Base-by-base conservation (phyloP, 176 grass and related monocot genomes). In the Tillandsia fasciculata region DNA sequence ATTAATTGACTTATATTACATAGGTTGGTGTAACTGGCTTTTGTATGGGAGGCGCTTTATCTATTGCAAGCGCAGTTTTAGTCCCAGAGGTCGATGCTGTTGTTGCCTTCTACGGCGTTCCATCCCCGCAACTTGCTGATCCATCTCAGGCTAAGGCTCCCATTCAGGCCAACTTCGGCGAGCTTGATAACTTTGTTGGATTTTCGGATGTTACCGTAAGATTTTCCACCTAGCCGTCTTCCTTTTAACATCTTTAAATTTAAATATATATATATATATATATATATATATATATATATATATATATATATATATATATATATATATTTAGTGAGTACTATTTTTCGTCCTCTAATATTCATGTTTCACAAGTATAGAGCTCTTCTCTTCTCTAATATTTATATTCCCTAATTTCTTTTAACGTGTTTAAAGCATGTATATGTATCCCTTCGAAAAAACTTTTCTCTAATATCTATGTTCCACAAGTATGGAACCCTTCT, bases 11-110 rank as follows among this genome's bases (percentile, higher is more conserved):
- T 52, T 65, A 15, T 51, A 29, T 66, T 64, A 56, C 63, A 18
- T 58, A 97, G 94, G 89, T 88, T 83, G 89, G 94, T 90, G 94
- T 97, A 14, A 92, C 87, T 71, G 89, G 94, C 53, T 97, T 83
- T 75, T 92, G 89, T 77, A 86, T 97, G 89, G 89, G 89, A 64
- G 94, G 94, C 26, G 94, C 94, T 65, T 75, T 97, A 64, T 82
- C 94, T 14, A 87, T 97, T 79, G 89, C 94, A 81, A 93, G 82
- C 79, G 89, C 71, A 81, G 89, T 90, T 79, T 70, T 92, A 81
- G 75, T 93, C 75, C 94, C 87, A 73, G 81, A 93, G 74, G 86
- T 86, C 74, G 94, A 97, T 90, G 94, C 82, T 78, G 89, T 86
- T 72, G 94, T 90, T 72, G 89, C 86, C 71, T 97, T 97, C 76